These are phyloP conservation scores for Bothriochloa decipiens DNA, from an alignment of 176 grass and related monocot species.

Conservation along the genomic window DNA sequence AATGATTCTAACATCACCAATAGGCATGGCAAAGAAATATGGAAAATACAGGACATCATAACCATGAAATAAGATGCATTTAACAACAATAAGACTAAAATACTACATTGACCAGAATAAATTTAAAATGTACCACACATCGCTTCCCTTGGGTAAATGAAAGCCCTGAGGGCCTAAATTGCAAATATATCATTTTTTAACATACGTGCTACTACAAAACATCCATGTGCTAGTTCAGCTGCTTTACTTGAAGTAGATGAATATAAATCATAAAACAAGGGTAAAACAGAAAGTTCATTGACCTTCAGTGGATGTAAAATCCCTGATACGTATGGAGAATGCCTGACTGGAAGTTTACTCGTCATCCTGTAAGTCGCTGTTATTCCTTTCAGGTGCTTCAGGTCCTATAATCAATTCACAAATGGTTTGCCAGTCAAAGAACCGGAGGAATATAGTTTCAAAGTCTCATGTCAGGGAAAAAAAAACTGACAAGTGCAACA, in stretches of 20 bases:
- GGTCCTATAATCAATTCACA: constrained; percentile 57
- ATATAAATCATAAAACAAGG: constrained; percentile 31
- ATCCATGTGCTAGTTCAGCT: background rate
- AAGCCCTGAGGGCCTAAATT: background rate
- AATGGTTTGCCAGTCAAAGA: constrained; percentile 7
- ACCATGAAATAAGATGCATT: background rate
- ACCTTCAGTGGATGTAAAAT: constrained; percentile 95
- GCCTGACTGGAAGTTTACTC: constrained; percentile 93
- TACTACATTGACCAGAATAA: background rate
- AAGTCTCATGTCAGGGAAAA: background rate
- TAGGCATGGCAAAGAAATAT: background rate
- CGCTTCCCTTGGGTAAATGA: background rate
- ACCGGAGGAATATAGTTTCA: too few relatives aligned
- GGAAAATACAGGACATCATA: constrained; percentile 11
- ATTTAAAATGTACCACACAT: background rate
- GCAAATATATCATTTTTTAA: background rate
- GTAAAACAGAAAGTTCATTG: constrained; percentile 42
- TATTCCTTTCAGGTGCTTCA: constrained; percentile 95
- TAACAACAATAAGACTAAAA: constrained; percentile 12
- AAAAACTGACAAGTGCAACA: background rate
- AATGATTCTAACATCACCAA: background rate
- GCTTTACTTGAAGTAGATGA: constrained; percentile 5
- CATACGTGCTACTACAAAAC: background rate
- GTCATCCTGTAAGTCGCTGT: constrained; percentile 96
- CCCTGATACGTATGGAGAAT: constrained; percentile 89